phyloP scores from a whole-genome alignment of 2,329 filamentous ascomycete genomes.

The Colletotrichum trifolii region DNA sequence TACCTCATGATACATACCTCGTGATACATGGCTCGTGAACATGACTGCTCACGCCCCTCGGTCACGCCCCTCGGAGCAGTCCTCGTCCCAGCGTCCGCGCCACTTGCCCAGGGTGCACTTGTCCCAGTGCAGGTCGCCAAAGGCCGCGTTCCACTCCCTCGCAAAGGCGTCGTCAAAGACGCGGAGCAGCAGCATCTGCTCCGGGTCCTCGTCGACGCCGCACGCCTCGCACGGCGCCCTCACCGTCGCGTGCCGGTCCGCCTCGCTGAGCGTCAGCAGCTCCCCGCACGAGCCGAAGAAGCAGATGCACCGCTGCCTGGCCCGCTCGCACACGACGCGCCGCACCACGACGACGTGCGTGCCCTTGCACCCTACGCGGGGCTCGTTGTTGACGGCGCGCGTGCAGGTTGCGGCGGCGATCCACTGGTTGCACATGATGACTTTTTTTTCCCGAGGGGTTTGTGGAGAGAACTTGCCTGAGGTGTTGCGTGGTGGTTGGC shows the following conservation, averaged over 20 bases:
- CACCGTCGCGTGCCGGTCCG: slow-evolving; percentile 2
- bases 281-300: slow-evolving; percentile 30
- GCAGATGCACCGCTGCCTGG: slow-evolving; percentile 14
- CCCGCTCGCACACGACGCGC: slow-evolving; percentile 14
- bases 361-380: slow-evolving; percentile 14
- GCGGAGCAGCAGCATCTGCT: slow-evolving; percentile 15
- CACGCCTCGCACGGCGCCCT: slow-evolving; percentile 21
- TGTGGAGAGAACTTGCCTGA: background rate
- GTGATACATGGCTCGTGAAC: too few relatives aligned
- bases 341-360: slow-evolving; percentile 22
- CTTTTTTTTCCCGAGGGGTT: background rate
- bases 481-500: too few relatives aligned
- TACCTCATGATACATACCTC: too few relatives aligned
- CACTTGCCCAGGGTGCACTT: slow-evolving; percentile 23
- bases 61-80: background rate
- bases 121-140: slow-evolving; percentile 8
- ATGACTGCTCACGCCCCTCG: too few relatives aligned
- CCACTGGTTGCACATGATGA: slow-evolving; percentile 32
- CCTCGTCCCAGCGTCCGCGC: slow-evolving; percentile 7
- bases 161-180: slow-evolving; percentile 23
- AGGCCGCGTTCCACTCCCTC: slow-evolving; percentile 10
- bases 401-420: slow-evolving; percentile 26
- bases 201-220: slow-evolving; percentile 19
- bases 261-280: slow-evolving; percentile 6
- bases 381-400: background rate